phyloP scores from a whole-genome alignment of 768 basidiomycete species.

The Paxillus rubicundulus region DNA sequence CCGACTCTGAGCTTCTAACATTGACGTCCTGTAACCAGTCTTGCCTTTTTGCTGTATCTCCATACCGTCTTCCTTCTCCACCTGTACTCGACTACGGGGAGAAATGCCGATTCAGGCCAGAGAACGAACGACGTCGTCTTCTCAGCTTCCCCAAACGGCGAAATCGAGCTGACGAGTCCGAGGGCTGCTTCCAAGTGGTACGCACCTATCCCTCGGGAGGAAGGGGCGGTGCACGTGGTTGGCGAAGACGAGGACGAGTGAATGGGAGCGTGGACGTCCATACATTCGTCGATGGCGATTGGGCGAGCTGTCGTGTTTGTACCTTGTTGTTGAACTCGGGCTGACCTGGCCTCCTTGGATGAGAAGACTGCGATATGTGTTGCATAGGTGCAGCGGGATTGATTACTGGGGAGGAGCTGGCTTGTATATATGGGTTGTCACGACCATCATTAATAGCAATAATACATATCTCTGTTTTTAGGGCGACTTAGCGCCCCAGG shows the following conservation, averaged over 20 bases:
- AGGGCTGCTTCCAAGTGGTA: conserved; percentile 56
- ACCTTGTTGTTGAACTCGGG: too few species aligned
- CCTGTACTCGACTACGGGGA: conserved; percentile 62
- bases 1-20: background rate
- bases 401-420: background rate
- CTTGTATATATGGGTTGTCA: background rate
- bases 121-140: conserved; percentile 15
- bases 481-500: background rate
- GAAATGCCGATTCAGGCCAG: conserved; percentile 41
- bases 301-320: background rate
- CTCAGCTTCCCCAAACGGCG: conserved; percentile 25
- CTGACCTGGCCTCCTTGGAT: too few species aligned
- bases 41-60: conserved; percentile 77
- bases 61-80: conserved; percentile 69
- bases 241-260: conserved; percentile 49
- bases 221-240: conserved; percentile 40
- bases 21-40: conserved; percentile 34
- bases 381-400: too few species aligned
- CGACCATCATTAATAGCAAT: too few species aligned
- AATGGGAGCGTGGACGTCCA: background rate
- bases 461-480: too few species aligned
- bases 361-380: too few species aligned
- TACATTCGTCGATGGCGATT: too few species aligned
- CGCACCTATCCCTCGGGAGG: conserved; percentile 51
- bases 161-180: conserved; percentile 43